These are phyloP conservation scores for Suhomyces sp. DNA, from an alignment of 805 yeast species.

Conservation along the genomic window DNA sequence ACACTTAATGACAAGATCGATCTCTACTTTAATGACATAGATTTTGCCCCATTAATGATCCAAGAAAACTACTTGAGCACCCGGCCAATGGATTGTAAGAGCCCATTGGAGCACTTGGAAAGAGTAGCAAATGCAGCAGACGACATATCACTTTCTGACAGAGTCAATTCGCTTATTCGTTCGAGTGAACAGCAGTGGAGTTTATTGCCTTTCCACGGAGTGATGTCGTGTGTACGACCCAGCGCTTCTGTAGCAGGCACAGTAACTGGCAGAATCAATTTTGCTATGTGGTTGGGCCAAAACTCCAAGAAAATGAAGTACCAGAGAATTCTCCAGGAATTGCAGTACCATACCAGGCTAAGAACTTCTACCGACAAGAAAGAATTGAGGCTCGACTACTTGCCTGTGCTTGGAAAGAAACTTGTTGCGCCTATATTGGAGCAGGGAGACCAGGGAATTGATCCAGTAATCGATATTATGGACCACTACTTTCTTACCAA, in stretches of 20 bases:
- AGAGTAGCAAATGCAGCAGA: conserved; percentile 79
- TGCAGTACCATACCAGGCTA: conserved; percentile 83
- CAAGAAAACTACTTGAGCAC: conserved; percentile 87
- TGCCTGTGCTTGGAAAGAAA: conserved; percentile 59
- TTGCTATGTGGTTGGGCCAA: conserved; percentile 87
- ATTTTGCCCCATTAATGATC: conserved; percentile 91
- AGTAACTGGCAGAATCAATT: conserved; percentile 65
- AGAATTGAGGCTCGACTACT: conserved; percentile 73
- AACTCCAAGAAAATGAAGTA: conserved; percentile 81
- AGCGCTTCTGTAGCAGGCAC: conserved; percentile 71
- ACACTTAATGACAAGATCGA: conserved; percentile 79
- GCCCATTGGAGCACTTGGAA: conserved; percentile 50
- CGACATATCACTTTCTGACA: conserved; percentile 79
- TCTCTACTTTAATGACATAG: conserved; percentile 90
- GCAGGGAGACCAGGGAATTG: conserved; percentile 61
- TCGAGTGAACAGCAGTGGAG: conserved; percentile 95
- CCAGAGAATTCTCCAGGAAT: conserved; percentile 74
- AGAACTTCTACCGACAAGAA: conserved; percentile 71
- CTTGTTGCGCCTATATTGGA: conserved; percentile 57
- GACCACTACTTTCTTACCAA: conserved; percentile 83
- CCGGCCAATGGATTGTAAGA: conserved; percentile 45
- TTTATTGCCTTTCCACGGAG: conserved; percentile 85
- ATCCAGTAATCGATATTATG: conserved; percentile 63
- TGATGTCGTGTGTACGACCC: conserved; percentile 82
- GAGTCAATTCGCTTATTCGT: conserved; percentile 77